Percentiles rank a stretch among this genome's conserved stretches.
Evolutionary conservation across 768 basidiomycete species (phyloP).

Genomic region (Pisolithus orientalis): DNA sequence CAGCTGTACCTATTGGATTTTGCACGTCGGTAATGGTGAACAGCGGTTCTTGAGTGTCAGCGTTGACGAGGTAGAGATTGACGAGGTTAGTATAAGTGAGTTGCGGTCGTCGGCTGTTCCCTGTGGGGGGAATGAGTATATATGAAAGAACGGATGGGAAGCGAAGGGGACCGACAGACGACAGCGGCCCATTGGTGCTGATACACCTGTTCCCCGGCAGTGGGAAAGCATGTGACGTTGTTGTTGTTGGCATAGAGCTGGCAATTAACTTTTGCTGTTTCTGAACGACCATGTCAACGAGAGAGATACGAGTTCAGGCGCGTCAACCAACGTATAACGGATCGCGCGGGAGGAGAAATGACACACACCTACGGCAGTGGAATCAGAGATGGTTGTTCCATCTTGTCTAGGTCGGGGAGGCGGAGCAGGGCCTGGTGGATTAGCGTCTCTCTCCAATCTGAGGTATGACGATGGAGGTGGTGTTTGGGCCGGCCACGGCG

Average conservation of each 20-base stretch:
- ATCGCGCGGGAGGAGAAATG: slow-evolving; percentile 1
- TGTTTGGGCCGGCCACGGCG: slow-evolving; percentile 43
- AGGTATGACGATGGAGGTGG: slow-evolving; percentile 20
- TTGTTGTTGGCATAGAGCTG: slow-evolving; percentile 58
- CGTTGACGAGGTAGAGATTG: slow-evolving; percentile 74
- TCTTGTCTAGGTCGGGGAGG: slow-evolving; percentile 16
- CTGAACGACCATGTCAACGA: slow-evolving; percentile 10
- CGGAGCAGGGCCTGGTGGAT: slow-evolving; percentile 26
- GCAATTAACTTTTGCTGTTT: slow-evolving; percentile 42
- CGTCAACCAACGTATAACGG: slow-evolving; percentile 5
- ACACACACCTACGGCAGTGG: slow-evolving; percentile 20
- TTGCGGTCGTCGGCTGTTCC: slow-evolving; percentile 70
- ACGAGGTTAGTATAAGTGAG: slow-evolving; percentile 57
- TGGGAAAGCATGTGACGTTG: slow-evolving; percentile 75
- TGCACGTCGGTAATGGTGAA: slow-evolving; percentile 40
- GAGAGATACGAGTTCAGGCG: slow-evolving; percentile 5
- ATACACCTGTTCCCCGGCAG: slow-evolving; percentile 42
- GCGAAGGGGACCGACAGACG: slow-evolving; percentile 56
- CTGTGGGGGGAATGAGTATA: slow-evolving; percentile 32
- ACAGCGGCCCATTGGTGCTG: slow-evolving; percentile 75
- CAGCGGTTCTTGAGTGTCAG: slow-evolving; percentile 50
- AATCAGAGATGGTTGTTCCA: slow-evolving; percentile 20
- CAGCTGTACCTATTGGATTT: slow-evolving; percentile 51
- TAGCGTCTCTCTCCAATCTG: slow-evolving; percentile 27
- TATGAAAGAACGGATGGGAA: slow-evolving; percentile 3